Percentiles rank a stretch among this genome's conserved stretches.
phyloP scores from a whole-genome alignment of 768 basidiomycete species.

The Trametes meyenii region DNA sequence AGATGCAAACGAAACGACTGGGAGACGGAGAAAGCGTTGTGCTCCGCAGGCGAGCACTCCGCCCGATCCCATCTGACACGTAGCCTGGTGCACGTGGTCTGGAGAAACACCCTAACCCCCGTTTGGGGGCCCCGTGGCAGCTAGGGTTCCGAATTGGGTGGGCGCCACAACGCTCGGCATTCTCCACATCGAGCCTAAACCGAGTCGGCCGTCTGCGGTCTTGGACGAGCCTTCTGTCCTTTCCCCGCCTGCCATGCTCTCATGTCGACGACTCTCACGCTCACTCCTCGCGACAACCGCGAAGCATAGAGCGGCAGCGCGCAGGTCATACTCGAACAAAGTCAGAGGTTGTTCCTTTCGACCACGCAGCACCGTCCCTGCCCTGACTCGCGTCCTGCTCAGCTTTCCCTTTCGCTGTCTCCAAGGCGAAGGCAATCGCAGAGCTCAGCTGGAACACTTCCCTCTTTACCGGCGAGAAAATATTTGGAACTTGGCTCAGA shows the following conservation, averaged over 20 bases:
- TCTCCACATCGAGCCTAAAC: too few species aligned
- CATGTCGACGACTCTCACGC: neutral
- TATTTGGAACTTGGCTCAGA: slow-evolving; percentile 38
- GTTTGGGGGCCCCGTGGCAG: neutral
- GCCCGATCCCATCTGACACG: slow-evolving; percentile 21
- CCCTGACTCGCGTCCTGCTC: slow-evolving; percentile 17
- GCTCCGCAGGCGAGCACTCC: neutral
- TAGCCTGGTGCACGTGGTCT: slow-evolving; percentile 13
- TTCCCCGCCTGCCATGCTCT: slow-evolving; percentile 3
- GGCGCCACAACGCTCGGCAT: slow-evolving; percentile 1
- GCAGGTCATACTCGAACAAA: slow-evolving; percentile 37
- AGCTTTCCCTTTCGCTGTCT: slow-evolving; percentile 58
- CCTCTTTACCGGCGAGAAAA: slow-evolving; percentile 28
- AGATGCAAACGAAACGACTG: neutral
- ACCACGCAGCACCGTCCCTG: neutral
- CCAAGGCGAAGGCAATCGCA: slow-evolving; percentile 36
- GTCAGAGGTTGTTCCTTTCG: slow-evolving; percentile 40
- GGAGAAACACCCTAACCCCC: slow-evolving; percentile 11
- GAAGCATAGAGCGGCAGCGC: neutral
- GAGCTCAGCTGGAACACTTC: slow-evolving; percentile 30
- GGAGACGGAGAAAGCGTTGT: neutral
- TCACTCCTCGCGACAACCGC: neutral
- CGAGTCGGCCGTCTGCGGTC: neutral
- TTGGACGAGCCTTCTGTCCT: neutral
- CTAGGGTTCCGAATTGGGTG: neutral